Evolutionary conservation across 331 rosid genomes (phyloP).

Genomic region (Quercus tomentella): DNA sequence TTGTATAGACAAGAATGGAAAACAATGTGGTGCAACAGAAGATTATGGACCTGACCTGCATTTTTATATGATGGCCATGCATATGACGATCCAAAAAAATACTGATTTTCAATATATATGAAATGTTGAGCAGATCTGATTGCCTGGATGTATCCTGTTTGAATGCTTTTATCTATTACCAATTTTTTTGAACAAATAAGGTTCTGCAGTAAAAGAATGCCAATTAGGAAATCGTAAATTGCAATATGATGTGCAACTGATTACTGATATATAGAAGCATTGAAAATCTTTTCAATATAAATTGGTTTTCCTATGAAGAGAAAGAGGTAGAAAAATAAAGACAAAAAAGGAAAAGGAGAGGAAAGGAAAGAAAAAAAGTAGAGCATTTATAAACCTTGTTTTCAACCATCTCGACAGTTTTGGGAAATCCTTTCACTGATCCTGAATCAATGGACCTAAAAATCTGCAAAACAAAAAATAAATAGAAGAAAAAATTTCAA

Average conservation of each 20-base stretch:
- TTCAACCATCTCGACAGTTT: constrained; percentile 29
- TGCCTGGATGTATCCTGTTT: constrained; percentile 86
- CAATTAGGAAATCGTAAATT: constrained; percentile 9
- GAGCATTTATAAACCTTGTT: constrained; percentile 38
- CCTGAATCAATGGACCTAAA: constrained; percentile 94
- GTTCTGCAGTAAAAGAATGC: constrained; percentile 51
- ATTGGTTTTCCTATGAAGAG: not conserved
- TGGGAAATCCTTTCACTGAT: constrained; percentile 90
- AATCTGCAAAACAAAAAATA: constrained; percentile 51
- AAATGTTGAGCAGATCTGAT: constrained; percentile 96
- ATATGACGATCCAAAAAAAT: constrained; percentile 89
- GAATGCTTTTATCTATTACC: constrained; percentile 86
- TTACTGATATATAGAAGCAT: not conserved
- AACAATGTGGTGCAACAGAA: not conserved
- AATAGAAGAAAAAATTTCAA: not conserved
- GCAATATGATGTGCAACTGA: constrained; percentile 6
- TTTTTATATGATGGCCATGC: constrained; percentile 84
- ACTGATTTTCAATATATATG: constrained; percentile 95
- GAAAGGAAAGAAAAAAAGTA: not conserved
- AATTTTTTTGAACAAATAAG: constrained; percentile 65
- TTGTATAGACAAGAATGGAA: constrained; percentile 1
- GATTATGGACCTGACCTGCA: constrained; percentile 60
- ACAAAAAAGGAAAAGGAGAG: too few relatives aligned
- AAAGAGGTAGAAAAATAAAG: not conserved
- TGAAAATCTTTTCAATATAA: constrained; percentile 3